These are phyloP conservation scores for Cercospora citrullina DNA, from an alignment of 2,329 filamentous ascomycete species.

Conservation along the genomic window DNA sequence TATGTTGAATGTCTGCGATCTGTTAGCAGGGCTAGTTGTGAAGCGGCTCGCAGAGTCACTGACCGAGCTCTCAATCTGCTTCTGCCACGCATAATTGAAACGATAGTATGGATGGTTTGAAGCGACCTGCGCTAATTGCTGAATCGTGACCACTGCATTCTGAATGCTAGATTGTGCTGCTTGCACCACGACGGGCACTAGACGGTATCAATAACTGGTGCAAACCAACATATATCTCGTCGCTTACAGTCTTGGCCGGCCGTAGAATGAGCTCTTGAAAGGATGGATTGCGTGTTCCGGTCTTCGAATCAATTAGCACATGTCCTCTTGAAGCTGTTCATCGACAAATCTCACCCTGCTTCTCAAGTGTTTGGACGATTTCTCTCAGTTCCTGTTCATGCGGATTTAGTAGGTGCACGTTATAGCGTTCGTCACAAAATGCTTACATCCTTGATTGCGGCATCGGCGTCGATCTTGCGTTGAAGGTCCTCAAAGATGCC, in stretches of 20 bases:
- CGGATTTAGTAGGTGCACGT: not conserved
- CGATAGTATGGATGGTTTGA: constrained; percentile 96
- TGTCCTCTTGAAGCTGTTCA: not conserved
- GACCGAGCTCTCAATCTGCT: constrained; percentile 77
- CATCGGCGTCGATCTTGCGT: constrained; percentile 84
- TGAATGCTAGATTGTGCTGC: constrained; percentile 70
- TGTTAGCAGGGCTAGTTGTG: constrained; percentile 23
- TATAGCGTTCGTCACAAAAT: not conserved
- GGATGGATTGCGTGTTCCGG: constrained; percentile 74
- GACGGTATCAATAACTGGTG: not conserved
- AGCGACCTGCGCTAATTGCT: constrained; percentile 69
- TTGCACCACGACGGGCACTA: constrained; percentile 68
- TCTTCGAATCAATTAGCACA: constrained; percentile 46
- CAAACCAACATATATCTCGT: not conserved
- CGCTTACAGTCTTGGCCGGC: constrained; percentile 62
- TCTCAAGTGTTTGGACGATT: constrained; percentile 78
- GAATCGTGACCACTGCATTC: constrained; percentile 69
- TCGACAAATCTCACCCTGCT: constrained; percentile 40
- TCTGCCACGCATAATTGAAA: constrained; percentile 86
- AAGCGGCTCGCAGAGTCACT: constrained; percentile 58
- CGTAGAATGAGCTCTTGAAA: constrained; percentile 88
- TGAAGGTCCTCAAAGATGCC: constrained; percentile 81
- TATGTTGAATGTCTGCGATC: constrained; percentile 55
- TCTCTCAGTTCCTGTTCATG: constrained; percentile 65
- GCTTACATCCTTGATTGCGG: constrained; percentile 41